Evolutionary conservation across 345 rosid genomes (phyloP), one percentile per base, ranked within the genome.

Genomic region (Aurinia saxatilis): DNA sequence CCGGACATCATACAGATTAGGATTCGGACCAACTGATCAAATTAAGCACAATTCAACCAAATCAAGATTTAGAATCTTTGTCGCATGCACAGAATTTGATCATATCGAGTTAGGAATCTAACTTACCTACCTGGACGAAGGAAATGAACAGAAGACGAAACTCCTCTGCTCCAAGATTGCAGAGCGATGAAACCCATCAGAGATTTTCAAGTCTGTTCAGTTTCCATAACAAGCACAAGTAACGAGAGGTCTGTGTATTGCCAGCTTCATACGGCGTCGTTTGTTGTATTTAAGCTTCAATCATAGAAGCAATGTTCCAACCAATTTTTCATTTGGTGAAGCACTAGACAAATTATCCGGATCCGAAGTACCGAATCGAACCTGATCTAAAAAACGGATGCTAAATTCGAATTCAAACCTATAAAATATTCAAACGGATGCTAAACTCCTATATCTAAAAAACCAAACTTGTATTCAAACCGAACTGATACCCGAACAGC

Each of bases 81-180:
- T 41, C 10, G 57, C 49, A 37, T 42, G 29, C 23, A 57, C 12
- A 21, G 64, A 61, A 64, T 38, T 55, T 31, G 59, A 56, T 48
- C 2, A 29, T 63, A 13, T 17, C 5, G 14, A 61, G 57, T 17
- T 37, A 67, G 30, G 52, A 60, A 30, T 70, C 76, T 49, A 65
- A 67, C 80, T 70, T 8, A 71, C 83, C 17, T 55, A 65, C 60
- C 53, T 52, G 77, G 41, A 52, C 63, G 59, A 50, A 65, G 67
- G 21, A 73, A 44, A 60, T 60, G 49, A 54, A 57, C 17, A 40
- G 35, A 63, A 40, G 37, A 35, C 50, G 60, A 40, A 57, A 54
- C 70, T 57, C 60, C 75, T 64, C 65, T 57, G 48, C 70, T 34
- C 65, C 65, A 71, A 31, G 35, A 35, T 57, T 57, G 75, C 70